Conservation (phyloP, 1,284 basidiomycete genomes). For the Trametes hirsuta region DNA sequence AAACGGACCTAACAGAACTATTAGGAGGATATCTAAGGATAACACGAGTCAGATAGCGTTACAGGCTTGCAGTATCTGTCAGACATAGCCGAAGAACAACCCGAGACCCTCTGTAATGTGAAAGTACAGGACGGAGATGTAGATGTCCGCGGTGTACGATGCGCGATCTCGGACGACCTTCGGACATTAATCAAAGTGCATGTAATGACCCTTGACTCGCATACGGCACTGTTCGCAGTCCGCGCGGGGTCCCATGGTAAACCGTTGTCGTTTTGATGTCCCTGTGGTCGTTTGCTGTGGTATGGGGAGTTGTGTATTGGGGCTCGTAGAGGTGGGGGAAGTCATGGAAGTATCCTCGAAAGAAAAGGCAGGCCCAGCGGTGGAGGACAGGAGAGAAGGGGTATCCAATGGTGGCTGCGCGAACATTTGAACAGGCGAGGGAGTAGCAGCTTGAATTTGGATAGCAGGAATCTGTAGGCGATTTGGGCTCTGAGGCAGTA, state of each 20-base stretch:
- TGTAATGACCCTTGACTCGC: slow-evolving; percentile 72
- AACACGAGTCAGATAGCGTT: not conserved
- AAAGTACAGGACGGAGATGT: not conserved
- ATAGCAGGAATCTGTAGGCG: slow-evolving; percentile 25
- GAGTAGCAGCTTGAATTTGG: slow-evolving; percentile 22
- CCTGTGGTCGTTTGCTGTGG: not conserved
- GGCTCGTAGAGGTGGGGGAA: not conserved
- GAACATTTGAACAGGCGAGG: slow-evolving; percentile 23
- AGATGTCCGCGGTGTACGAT: not conserved
- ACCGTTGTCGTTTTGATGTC: slow-evolving; percentile 37
- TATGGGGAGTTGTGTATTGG: not conserved
- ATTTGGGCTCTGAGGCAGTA: slow-evolving; percentile 8
- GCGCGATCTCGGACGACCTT: not conserved
- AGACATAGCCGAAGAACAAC: not conserved
- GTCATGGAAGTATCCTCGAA: not conserved
- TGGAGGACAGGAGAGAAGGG: not conserved
- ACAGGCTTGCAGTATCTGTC: no score
- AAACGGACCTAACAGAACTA: slow-evolving; percentile 8
- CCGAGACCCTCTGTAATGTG: not conserved
- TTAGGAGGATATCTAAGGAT: not conserved
- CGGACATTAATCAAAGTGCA: slow-evolving; percentile 58
- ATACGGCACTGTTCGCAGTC: slow-evolving; percentile 73
- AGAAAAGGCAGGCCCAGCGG: not conserved
- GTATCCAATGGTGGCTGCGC: slow-evolving; percentile 1
- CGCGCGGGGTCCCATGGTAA: slow-evolving; percentile 74